Percentiles rank a stretch among this genome's conserved stretches.
Evolutionary conservation across 2,329 filamentous ascomycete species (phyloP).

Genomic region (Nannizziopsis arthrosporioides): DNA sequence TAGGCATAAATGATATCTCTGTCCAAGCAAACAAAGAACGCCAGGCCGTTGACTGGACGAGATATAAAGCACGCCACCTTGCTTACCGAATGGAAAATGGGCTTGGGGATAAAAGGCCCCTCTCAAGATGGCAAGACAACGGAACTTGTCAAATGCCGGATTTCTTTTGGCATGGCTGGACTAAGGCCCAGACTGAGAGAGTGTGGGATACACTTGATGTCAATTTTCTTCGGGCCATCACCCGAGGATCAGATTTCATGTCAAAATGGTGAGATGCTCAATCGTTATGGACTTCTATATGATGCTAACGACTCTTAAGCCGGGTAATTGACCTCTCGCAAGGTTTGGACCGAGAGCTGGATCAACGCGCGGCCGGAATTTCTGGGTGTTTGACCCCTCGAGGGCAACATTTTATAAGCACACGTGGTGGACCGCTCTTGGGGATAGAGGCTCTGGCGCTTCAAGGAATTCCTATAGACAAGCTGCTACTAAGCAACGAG

Average conservation of each 20-base stretch:
- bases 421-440: slow-evolving; percentile 48
- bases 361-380: slow-evolving; percentile 43
- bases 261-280: slow-evolving; percentile 39
- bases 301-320: slow-evolving; percentile 17
- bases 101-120: slow-evolving; percentile 45
- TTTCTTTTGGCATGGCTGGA: slow-evolving; percentile 43
- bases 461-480: slow-evolving; percentile 56
- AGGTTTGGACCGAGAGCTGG: slow-evolving; percentile 53
- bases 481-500: slow-evolving; percentile 53
- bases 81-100: slow-evolving; percentile 39
- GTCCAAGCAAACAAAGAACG: slow-evolving; percentile 18
- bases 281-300: not conserved
- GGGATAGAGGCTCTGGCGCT: slow-evolving; percentile 53
- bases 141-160: slow-evolving; percentile 45
- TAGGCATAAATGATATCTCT: slow-evolving; percentile 40
- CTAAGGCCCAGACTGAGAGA: slow-evolving; percentile 43
- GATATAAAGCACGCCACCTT: slow-evolving; percentile 49
- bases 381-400: slow-evolving; percentile 57
- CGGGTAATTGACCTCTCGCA: slow-evolving; percentile 54
- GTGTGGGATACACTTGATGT: slow-evolving; percentile 58
- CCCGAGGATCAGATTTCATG: slow-evolving; percentile 44
- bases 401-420: slow-evolving; percentile 50
- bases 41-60: slow-evolving; percentile 23
- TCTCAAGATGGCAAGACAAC: slow-evolving; percentile 49
- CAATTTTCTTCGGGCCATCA: slow-evolving; percentile 41